Base-by-base conservation (phyloP, 1,284 basidiomycete species). In the Lentinula novae-zelandiae region DNA sequence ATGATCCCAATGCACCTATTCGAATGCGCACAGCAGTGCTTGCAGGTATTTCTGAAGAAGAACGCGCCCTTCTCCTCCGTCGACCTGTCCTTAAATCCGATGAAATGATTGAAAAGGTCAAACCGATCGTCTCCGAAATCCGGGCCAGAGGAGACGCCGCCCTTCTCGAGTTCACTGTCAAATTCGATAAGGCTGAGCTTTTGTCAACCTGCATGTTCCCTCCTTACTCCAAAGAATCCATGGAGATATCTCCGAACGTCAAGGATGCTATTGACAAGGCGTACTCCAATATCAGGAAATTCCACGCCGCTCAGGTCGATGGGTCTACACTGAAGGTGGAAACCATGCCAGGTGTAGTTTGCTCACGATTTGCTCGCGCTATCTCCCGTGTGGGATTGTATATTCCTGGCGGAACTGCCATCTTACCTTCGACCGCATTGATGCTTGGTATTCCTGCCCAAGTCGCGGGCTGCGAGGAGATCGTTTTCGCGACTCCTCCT, bases 371-470 rank as follows among this genome's bases (percentile, higher is more conserved):
- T 73, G 90, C 95, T 2, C 85, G 95, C 49, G 91, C 97, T 10
- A 96, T 99, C 69, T 87, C 93, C 61, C 88, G 95, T 34, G 97
- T 99, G 36, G 97, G 97, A 40, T 78, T 99, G 56, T 99, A 99
- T 76, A 93, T 99, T 1, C 97, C 97, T 1, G 97, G 97, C 33
- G 97, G 97, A 39, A 98, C 96, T 1, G 97, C 97, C 1, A 86
- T 99, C 52, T 81, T 99, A 27, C 97, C 97, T 10, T 96, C 94
- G 3, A 99, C 97, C 2, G 97, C 97, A 5, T 83, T 99, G 66
- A 98, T 98, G 96, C 86, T 99, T 33, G 96, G 96, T 66, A 90
- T 98, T 17, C 97, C 97, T 3, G 97, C 97, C 0, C 96, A 98
- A 74, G 97, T 99, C 9, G 97, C 97, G 0, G 92, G 93, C 2